A percentile compares a stretch with the other conserved stretches of the same genome.
Evolutionary conservation across 306 rosid species (phyloP).

Genomic region (Pyrus pyrifolia): DNA sequence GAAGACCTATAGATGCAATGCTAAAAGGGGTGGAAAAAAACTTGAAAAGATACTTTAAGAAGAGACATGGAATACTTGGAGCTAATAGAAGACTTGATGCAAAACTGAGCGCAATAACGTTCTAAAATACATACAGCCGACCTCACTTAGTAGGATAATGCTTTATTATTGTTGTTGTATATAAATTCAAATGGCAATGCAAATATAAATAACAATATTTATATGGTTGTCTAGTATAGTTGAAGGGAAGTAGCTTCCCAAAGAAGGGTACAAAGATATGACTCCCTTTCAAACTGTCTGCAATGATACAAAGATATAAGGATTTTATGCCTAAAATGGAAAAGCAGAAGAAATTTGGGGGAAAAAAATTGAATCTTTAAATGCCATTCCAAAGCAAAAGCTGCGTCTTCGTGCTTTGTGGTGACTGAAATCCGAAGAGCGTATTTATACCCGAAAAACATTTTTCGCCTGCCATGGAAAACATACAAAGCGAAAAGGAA

Average conservation of each 20-base stretch:
- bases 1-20: too few relatives aligned
- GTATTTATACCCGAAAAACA: slow-evolving; percentile 24
- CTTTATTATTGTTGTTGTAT: neutral
- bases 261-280: slow-evolving; percentile 9
- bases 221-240: neutral
- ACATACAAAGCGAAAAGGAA: slow-evolving; percentile 13
- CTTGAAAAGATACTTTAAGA: too few relatives aligned
- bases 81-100: too few relatives aligned
- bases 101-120: too few relatives aligned
- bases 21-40: too few relatives aligned
- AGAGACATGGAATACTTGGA: too few relatives aligned
- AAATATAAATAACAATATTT: slow-evolving; percentile 7
- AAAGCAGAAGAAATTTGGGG: neutral
- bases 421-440: slow-evolving; percentile 13
- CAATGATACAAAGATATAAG: neutral
- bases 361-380: slow-evolving; percentile 10
- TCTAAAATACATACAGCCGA: too few relatives aligned
- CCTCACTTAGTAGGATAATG: too few relatives aligned
- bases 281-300: slow-evolving; percentile 4
- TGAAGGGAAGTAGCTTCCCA: slow-evolving; percentile 19
- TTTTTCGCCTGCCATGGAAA: slow-evolving; percentile 56
- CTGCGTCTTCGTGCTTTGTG: neutral
- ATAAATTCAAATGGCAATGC: slow-evolving; percentile 4
- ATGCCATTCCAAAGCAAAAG: slow-evolving; percentile 3
- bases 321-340: neutral